phyloP scores from a whole-genome alignment of 1,284 basidiomycete species.

The Tilletia horrida region DNA sequence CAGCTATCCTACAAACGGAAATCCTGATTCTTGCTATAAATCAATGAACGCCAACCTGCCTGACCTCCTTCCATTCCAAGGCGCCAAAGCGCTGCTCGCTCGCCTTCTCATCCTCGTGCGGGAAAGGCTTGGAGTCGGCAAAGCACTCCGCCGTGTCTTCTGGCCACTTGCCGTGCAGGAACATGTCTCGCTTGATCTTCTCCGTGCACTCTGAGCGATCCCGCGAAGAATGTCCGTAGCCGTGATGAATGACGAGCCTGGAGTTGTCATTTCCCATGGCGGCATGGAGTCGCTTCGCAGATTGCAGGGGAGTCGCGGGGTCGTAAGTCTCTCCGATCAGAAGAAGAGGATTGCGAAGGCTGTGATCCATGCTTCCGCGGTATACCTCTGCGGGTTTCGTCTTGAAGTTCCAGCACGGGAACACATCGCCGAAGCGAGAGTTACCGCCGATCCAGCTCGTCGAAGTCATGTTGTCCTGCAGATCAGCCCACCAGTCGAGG shows the following conservation, averaged over 20 bases:
- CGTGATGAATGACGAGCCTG: constrained; percentile 26
- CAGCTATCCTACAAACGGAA: no score
- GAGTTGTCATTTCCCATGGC: constrained; percentile 32
- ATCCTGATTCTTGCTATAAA: no score
- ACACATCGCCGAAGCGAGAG: constrained; percentile 28
- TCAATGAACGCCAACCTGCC: no score
- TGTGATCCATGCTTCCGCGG: constrained; percentile 25
- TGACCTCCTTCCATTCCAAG: constrained; percentile 5
- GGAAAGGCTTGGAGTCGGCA: constrained; percentile 29
- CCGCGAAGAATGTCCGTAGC: constrained; percentile 30
- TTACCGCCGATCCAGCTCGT: constrained; percentile 32
- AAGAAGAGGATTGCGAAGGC: constrained; percentile 25
- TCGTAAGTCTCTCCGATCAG: constrained; percentile 33
- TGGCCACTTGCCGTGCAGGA: constrained; percentile 27
- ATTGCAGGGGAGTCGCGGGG: constrained; percentile 32
- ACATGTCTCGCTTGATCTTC: constrained; percentile 22
- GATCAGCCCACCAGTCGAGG: constrained; percentile 26
- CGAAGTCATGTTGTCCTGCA: constrained; percentile 26
- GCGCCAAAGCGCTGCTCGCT: constrained; percentile 12
- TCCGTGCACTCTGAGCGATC: constrained; percentile 29
- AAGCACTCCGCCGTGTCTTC: constrained; percentile 24
- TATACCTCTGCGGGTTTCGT: constrained; percentile 29
- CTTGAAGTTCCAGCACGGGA: constrained; percentile 31
- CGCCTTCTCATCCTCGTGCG: not conserved
- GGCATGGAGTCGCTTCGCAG: constrained; percentile 21